Conservation (phyloP, 1,284 basidiomycete genomes). For the Apiotrichum sp. region DNA sequence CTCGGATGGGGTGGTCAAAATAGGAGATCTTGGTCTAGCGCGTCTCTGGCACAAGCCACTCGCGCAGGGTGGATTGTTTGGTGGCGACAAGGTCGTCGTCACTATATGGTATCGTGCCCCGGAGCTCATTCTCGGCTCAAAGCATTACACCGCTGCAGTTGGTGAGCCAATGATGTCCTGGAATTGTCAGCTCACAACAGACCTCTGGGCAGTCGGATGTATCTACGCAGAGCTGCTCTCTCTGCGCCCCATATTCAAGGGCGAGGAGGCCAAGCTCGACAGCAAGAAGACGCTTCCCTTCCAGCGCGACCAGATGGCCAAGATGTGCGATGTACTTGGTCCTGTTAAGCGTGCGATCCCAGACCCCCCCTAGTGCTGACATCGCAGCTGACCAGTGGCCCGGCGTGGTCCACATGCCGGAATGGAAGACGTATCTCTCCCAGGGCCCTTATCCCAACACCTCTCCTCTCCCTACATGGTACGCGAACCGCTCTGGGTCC, state of each 20-base stretch:
- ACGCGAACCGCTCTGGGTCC: constrained; percentile 54
- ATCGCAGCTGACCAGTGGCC: constrained; percentile 69
- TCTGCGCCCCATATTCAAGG: constrained; percentile 94
- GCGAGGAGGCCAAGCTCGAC: constrained; percentile 95
- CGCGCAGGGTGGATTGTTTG: constrained; percentile 50
- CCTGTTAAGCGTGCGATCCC: constrained; percentile 64
- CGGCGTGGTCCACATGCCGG: constrained; percentile 76
- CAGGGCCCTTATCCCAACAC: constrained; percentile 54
- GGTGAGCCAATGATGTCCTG: constrained; percentile 37
- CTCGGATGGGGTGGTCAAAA: constrained; percentile 83
- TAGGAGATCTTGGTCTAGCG: constrained; percentile 92
- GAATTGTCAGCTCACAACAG: constrained; percentile 36
- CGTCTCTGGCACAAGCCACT: constrained; percentile 55
- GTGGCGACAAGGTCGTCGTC: constrained; percentile 96
- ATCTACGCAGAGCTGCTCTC: constrained; percentile 94
- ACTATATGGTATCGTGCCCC: constrained; percentile 99
- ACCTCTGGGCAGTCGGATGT: constrained; percentile 94
- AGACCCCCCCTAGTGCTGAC: neutral
- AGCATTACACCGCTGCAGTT: constrained; percentile 93
- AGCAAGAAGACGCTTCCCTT: constrained; percentile 78
- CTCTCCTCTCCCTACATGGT: constrained; percentile 58
- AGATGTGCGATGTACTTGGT: constrained; percentile 92
- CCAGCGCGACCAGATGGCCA: constrained; percentile 86
- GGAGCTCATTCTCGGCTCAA: constrained; percentile 86
- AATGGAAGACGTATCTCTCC: constrained; percentile 74